Percentiles rank a stretch among this genome's conserved stretches.
Evolutionary conservation across 1,284 basidiomycete species (phyloP).

Genomic region (Athelia psychrophila): DNA sequence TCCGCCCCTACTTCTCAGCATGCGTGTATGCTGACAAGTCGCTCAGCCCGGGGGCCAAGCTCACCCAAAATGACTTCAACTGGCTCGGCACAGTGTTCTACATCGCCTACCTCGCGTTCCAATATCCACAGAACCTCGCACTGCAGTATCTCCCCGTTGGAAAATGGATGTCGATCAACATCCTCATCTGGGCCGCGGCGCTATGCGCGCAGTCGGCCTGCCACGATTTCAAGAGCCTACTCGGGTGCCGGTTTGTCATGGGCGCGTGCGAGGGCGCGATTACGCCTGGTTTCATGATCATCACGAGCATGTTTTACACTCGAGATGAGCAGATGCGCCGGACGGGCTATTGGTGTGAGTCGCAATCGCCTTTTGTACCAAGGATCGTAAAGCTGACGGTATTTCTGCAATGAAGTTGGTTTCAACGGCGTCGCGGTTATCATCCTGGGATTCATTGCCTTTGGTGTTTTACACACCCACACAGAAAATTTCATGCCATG

Average conservation of each 20-base stretch:
- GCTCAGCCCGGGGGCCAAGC: constrained; percentile 35
- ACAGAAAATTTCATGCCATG: constrained; percentile 46
- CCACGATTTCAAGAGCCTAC: constrained; percentile 49
- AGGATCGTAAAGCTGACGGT: neutral
- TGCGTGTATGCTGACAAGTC: constrained; percentile 16
- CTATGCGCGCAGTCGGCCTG: constrained; percentile 54
- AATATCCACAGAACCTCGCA: constrained; percentile 78
- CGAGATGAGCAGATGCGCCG: constrained; percentile 71
- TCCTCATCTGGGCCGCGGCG: constrained; percentile 48
- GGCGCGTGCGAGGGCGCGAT: constrained; percentile 68
- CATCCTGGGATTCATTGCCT: constrained; percentile 61
- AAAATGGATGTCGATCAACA: constrained; percentile 64
- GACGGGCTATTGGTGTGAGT: constrained; percentile 76
- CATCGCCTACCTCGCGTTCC: constrained; percentile 34
- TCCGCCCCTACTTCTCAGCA: constrained; percentile 13
- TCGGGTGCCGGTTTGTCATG: constrained; percentile 47
- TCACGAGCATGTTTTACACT: constrained; percentile 74
- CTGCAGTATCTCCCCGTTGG: constrained; percentile 77
- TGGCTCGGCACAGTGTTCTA: constrained; percentile 81
- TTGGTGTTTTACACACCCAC: constrained; percentile 45
- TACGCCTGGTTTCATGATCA: constrained; percentile 79
- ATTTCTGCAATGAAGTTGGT: neutral
- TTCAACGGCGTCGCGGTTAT: constrained; percentile 67
- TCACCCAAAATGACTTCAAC: constrained; percentile 50
- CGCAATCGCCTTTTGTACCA: neutral